Conservation (phyloP, 2,329 filamentous ascomycete genomes). For the Neonectria hederae region DNA sequence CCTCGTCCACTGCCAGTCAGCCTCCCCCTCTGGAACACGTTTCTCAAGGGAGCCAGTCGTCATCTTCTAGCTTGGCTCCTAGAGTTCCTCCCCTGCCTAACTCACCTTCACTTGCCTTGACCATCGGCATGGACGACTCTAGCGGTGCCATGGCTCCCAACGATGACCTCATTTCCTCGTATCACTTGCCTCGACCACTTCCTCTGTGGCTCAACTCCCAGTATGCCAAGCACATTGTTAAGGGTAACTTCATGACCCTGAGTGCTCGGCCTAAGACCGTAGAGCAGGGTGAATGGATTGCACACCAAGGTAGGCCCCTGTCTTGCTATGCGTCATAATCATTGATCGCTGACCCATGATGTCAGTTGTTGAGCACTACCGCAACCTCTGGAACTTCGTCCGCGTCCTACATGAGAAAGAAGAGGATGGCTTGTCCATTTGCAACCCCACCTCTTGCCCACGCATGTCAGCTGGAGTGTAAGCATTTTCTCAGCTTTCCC, state of each 20-base stretch:
- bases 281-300: slow-evolving; percentile 94
- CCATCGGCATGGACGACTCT: slow-evolving; percentile 74
- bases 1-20: slow-evolving; percentile 58
- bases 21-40: slow-evolving; percentile 57
- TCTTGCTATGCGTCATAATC: neutral
- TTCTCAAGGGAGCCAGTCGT: slow-evolving; percentile 61
- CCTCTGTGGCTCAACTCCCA: slow-evolving; percentile 77
- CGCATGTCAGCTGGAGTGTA: slow-evolving; percentile 95
- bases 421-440: slow-evolving; percentile 79
- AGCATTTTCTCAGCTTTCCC: slow-evolving; percentile 51
- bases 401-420: slow-evolving; percentile 89
- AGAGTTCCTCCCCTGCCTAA: slow-evolving; percentile 70
- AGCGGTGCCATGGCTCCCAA: slow-evolving; percentile 57
- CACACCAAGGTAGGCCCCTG: slow-evolving; percentile 79
- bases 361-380: slow-evolving; percentile 90
- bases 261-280: slow-evolving; percentile 94
- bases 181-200: slow-evolving; percentile 72
- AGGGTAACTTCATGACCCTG: slow-evolving; percentile 98
- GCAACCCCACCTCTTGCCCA: slow-evolving; percentile 85
- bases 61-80: slow-evolving; percentile 62
- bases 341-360: slow-evolving; percentile 1
- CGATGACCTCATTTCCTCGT: slow-evolving; percentile 66
- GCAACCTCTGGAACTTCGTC: slow-evolving; percentile 89
- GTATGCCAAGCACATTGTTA: slow-evolving; percentile 88
- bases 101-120: slow-evolving; percentile 71